A percentile compares a stretch with the other conserved stretches of the same genome.
Evolutionary conservation across 2,329 filamentous ascomycete genomes (phyloP).

Genomic region (Saccharata proteae): DNA sequence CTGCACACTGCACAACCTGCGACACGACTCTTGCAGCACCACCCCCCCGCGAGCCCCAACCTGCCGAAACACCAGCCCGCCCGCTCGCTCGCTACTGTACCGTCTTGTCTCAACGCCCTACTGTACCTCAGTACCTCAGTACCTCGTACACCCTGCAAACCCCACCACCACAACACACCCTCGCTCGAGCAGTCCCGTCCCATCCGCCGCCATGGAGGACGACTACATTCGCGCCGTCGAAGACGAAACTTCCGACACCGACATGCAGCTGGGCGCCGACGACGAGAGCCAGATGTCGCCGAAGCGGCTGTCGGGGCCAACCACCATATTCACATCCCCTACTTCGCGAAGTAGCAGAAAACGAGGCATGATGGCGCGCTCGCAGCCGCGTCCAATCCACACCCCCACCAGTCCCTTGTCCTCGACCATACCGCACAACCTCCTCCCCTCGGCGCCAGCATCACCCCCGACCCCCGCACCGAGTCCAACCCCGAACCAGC

Average conservation of each 20-base stretch:
- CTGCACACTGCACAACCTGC: no score
- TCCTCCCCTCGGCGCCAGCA: constrained; percentile 52
- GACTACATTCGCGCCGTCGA: constrained; percentile 5
- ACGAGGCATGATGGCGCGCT: constrained; percentile 27
- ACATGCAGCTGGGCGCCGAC: constrained; percentile 7
- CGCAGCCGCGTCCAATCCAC: constrained; percentile 33
- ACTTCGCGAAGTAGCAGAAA: constrained; percentile 21
- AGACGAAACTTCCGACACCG: constrained; percentile 6
- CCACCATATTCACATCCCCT: constrained; percentile 24
- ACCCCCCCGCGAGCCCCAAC: no score
- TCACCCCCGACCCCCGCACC: constrained; percentile 57
- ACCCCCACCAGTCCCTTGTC: constrained; percentile 38
- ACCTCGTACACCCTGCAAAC: no score
- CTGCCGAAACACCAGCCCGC: no score
- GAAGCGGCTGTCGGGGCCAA: constrained; percentile 1
- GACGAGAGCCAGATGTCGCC: constrained; percentile 1
- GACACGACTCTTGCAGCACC: no score
- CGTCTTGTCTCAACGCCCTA: no score
- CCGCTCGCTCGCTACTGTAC: no score
- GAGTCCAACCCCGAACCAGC: constrained; percentile 50
- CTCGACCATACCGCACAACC: constrained; percentile 43
- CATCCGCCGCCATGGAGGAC: constrained; percentile 7
- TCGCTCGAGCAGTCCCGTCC: no score
- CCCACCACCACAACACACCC: no score
- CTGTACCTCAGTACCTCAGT: no score